A percentile compares a stretch with the other conserved stretches of the same genome.
Conservation (phyloP, 1,284 basidiomycete species). For the Rhodotorula glutinis region DNA sequence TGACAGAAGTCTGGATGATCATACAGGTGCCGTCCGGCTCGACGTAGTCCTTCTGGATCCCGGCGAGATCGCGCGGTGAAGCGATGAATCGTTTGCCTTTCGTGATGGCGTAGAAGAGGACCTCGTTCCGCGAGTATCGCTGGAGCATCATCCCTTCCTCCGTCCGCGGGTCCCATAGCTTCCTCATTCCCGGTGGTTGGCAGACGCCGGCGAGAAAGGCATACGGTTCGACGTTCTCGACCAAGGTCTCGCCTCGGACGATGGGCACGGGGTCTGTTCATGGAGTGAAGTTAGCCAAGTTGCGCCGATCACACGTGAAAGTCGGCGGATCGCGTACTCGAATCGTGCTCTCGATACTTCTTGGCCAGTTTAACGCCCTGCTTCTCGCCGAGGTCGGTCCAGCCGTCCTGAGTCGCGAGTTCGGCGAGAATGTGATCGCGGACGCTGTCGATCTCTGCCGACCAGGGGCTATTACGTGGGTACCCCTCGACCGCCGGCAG, state of each 20-base stretch:
- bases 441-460: conserved; percentile 11
- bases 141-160: conserved; percentile 24
- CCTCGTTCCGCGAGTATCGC: conserved; percentile 14
- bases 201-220: conserved; percentile 30
- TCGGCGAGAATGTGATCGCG: conserved; percentile 21
- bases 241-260: conserved; percentile 20
- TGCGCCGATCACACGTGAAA: not conserved
- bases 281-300: not conserved
- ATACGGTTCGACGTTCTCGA: conserved; percentile 23
- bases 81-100: conserved; percentile 28
- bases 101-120: conserved; percentile 28
- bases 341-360: conserved; percentile 9
- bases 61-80: conserved; percentile 26
- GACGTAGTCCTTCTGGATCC: conserved; percentile 28
- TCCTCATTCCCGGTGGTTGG: conserved; percentile 31
- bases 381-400: conserved; percentile 19
- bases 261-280: conserved; percentile 11
- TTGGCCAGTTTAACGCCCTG: conserved; percentile 17
- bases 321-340: not conserved
- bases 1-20: conserved; percentile 28
- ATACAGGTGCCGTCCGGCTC: conserved; percentile 12
- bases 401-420: conserved; percentile 9
- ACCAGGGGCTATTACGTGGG: conserved; percentile 11
- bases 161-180: conserved; percentile 25
- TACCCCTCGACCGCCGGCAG: conserved; percentile 22